A percentile compares a stretch with the other conserved stretches of the same genome.
These are phyloP conservation scores for Excoecaria cochinchinensis DNA, from an alignment of 345 rosid species.

Conservation along the genomic window DNA sequence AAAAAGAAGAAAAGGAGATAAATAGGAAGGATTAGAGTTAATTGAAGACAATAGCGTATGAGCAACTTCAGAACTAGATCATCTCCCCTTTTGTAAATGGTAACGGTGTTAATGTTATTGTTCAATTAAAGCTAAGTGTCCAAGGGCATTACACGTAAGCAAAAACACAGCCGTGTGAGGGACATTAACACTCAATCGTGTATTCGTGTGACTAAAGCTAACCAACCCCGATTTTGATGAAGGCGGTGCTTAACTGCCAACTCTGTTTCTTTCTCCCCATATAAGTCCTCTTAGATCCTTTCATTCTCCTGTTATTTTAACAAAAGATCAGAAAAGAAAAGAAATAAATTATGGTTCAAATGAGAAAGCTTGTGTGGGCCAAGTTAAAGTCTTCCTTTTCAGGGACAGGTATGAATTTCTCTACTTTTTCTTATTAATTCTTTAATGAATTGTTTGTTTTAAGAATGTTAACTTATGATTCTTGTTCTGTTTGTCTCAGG, in stretches of 20 bases:
- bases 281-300: not conserved
- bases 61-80: constrained; percentile 20
- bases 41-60: constrained; percentile 26
- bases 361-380: constrained; percentile 35
- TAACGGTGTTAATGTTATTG: not conserved
- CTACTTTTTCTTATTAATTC: not conserved
- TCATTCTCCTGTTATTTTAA: not conserved
- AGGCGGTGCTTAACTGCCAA: constrained; percentile 28
- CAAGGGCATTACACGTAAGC: constrained; percentile 38
- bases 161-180: constrained; percentile 37
- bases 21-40: not conserved
- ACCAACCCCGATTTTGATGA: not conserved
- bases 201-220: constrained; percentile 47
- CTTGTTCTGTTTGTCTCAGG: constrained; percentile 30
- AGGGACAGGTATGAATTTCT: constrained; percentile 33
- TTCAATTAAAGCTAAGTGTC: constrained; percentile 8
- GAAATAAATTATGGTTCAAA: constrained; percentile 8
- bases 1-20: not conserved
- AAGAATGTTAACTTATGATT: not conserved
- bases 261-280: constrained; percentile 1
- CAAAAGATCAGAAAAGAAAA: too few relatives aligned
- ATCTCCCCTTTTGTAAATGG: not conserved
- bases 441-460: not conserved
- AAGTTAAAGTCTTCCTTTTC: constrained; percentile 34
- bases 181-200: constrained; percentile 43